A percentile compares a stretch with the other conserved stretches of the same genome.
Evolutionary conservation across 345 rosid species (phyloP).

Genomic region (Lepidium africanum): DNA sequence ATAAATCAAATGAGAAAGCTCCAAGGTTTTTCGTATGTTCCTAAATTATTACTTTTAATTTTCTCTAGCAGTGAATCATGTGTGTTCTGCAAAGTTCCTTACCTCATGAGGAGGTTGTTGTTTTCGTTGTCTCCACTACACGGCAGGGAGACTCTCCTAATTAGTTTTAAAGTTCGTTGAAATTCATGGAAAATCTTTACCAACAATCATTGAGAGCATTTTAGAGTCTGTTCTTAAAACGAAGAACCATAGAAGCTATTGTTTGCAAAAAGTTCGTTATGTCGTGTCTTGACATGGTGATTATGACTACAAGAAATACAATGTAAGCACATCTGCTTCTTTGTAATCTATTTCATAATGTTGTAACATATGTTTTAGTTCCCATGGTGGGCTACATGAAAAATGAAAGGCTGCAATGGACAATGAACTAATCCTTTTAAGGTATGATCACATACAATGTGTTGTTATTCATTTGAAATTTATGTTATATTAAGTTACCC

Average conservation of each 20-base stretch:
- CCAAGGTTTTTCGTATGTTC: too few species aligned
- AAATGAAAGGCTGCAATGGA: too few species aligned
- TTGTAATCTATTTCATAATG: neutral
- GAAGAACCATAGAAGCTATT: conserved; percentile 41
- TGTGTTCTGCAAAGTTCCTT: conserved; percentile 48
- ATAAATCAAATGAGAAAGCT: too few species aligned
- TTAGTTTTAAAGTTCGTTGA: conserved; percentile 55
- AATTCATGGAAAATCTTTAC: neutral
- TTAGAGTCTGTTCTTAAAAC: conserved; percentile 80
- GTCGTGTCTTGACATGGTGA: conserved; percentile 89
- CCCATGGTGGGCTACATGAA: neutral
- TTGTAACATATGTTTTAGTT: neutral
- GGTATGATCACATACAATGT: too few species aligned
- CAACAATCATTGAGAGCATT: conserved; percentile 37
- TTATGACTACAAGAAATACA: conserved; percentile 82
- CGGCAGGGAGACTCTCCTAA: conserved; percentile 97
- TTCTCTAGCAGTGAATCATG: neutral
- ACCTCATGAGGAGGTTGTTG: conserved; percentile 43
- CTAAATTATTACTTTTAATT: too few species aligned
- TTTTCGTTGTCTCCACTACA: conserved; percentile 87
- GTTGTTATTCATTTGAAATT: too few species aligned
- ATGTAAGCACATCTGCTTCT: conserved; percentile 34
- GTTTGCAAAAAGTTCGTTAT: conserved; percentile 61
- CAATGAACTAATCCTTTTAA: too few species aligned
- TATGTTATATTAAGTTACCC: too few species aligned